Base-by-base conservation (phyloP, 2,329 filamentous ascomycete genomes). In the Diplodia mutila region DNA sequence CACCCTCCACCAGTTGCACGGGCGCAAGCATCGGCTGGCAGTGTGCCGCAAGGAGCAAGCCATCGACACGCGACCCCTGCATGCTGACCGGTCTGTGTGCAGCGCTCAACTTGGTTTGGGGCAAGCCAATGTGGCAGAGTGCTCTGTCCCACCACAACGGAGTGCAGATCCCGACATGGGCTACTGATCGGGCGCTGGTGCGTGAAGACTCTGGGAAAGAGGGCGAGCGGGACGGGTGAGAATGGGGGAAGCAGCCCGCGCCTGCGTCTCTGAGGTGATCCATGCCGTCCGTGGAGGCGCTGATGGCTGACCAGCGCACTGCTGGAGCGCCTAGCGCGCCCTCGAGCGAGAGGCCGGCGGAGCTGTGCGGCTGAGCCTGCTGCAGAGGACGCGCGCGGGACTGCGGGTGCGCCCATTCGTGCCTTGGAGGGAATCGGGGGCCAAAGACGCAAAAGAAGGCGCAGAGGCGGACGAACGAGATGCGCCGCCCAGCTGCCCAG, bases 21-120 rank as follows among this genome's bases (percentile, higher is more conserved):
- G 49, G 64, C 53, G 53, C 64, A 37, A 57, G 64, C 51, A 48
- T 59, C 52, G 57, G 59, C 46, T 63, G n/a, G 59, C 46, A 37
- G 42, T 29, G 64, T 66, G 37, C 39, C 29, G 54, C 64, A 55
- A 48, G 54, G 64, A 57, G 46, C 27, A 37, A 65, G 64, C 64
- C 52, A 59, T 57, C 52, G 64, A 57, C 64, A 66, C 52, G 64
- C 64, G 53, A 67, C 66, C 66, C 66, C 66, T 67, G 66, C 66
- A 67, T 63, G 66, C 66, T 67, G 57, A 67, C 66, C 66, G 66
- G 66, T 67, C 66, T 39, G 34, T 49, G 66, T 64, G 57, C 53
- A 37, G 42, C 42, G 27, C 46, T 51, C 27, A 34, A 42, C 27
- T 27, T 51, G 64, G 42, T 49, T 51, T 51, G 64, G 53, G 64